Base-by-base conservation (phyloP, 2,329 filamentous ascomycete genomes). In the Aplosporella prunicola region DNA sequence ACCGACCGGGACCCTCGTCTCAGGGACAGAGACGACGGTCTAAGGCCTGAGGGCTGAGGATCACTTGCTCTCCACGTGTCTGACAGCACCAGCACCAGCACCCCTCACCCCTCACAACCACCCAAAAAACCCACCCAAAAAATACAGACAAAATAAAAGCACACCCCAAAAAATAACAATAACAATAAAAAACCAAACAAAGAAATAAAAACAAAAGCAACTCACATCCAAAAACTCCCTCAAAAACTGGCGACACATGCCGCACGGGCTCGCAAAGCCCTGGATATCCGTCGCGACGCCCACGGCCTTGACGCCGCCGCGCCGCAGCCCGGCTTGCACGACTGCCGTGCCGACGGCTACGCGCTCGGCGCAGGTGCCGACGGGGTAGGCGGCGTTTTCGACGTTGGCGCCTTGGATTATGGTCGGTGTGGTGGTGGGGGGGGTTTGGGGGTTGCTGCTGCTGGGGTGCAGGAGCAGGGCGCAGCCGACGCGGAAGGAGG, bases 311-410 rank as follows among this genome's bases (percentile, higher is more conserved):
- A 39, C 9, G 63, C 93, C 85, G 25, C 64, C 54, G 23, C 55
- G 63, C 44, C 66, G 31, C n/a, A 30, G 29, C 48, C 36, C 36
- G 47, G 55, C 62, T 35, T 64, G 64, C 5, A 76, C 73, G 5
- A 95, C 74, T 15, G 89, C 89, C 25, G 78, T 86, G 6, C 76
- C 82, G 47, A 96, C 71, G 2, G 58, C 87, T n/a, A 89, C 84
- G 41, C 89, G 72, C 71, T 98, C 91, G 10, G 91, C 91, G 60
- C 91, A 96, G 3, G 84, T 93, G n/a, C 86, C 86, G 5, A 95
- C 88, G 0, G 91, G 89, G 57, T 93, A 96, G 18, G 82, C 69
- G 1, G 86, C 88, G 57, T 96, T 95, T 65, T 98, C 91, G 44
- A 96, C 51, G 39, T 63, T 63, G 45, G 84, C 87, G 38, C 91